Base-by-base conservation (phyloP, 495 filamentous ascomycete genomes). In the Cercophora samala region DNA sequence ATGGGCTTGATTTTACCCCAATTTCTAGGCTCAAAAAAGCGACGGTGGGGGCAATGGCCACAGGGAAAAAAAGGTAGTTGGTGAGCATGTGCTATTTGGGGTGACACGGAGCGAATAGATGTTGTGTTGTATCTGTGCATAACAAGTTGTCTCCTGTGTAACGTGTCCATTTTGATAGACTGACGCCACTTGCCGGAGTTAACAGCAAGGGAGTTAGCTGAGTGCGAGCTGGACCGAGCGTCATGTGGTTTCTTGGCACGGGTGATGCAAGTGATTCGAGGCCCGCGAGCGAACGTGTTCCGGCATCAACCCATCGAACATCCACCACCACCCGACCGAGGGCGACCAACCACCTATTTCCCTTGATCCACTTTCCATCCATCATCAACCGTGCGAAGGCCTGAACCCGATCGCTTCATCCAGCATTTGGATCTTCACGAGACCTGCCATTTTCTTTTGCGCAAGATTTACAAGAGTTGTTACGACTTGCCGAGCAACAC, bases 221-320 rank as follows among this genome's bases (percentile, higher is more conserved):
- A 46, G 37, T 46, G 26, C 26, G 26, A 29, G 26, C 26, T 29
- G 37, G 37, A 46, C 37, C 37, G 37, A 46, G 37, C 37, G 37
- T 6, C 26, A 6, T 0, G 37, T 46, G 37, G 37, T 46, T 29
- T 29, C 37, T 46, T 46, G 37, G 37, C 37, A 46, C 15, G 37
- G 9, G 13, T 46, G 37, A 46, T 17, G 29, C 58, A 4, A 60
- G 24, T 23, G 37, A 21, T 56, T 56, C 53, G 6, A 22, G 23
- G 24, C 24, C 37, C 5, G 26, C 0, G 26, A 29, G 26, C 26
- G 26, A 29, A 29, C 26, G 26, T 29, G 63, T 55, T n/a, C 52
- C 63, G 52, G 26, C 63, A 24, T 25, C 63, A 21, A 42, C 53
- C 63, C 21, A 19, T 42, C 37, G 37, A 13, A 8, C 22, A 58